These are phyloP conservation scores for Oxytropis ochrocephala DNA, from an alignment of 306 rosid species.

Conservation along the genomic window DNA sequence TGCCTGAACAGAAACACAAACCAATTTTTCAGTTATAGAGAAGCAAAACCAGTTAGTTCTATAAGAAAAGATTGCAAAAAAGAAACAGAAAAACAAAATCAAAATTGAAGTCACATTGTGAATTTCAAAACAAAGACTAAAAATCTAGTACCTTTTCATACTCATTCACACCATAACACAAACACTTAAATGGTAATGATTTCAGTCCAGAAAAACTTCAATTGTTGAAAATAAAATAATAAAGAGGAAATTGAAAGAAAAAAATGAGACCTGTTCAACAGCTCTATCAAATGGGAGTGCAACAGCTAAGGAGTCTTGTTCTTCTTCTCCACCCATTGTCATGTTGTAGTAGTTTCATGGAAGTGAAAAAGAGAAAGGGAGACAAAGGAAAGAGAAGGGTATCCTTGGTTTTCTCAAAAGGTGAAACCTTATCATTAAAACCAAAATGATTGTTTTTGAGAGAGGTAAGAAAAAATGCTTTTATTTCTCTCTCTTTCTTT, in stretches of 20 bases:
- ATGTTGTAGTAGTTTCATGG: constrained; percentile 36
- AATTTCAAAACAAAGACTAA: not conserved
- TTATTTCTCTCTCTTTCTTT: not conserved
- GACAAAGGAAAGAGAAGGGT: constrained; percentile 24
- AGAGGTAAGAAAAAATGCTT: constrained; percentile 14
- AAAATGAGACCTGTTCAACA: constrained; percentile 57
- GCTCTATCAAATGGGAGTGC: constrained; percentile 65
- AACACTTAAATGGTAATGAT: no score
- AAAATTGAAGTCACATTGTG: not conserved
- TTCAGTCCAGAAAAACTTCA: no score
- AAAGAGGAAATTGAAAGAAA: not conserved
- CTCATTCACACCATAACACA: no score
- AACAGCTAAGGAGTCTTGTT: constrained; percentile 41
- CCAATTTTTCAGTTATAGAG: constrained; percentile 2
- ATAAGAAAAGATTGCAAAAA: constrained; percentile 7
- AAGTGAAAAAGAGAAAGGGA: constrained; percentile 22
- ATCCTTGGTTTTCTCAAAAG: constrained; percentile 25
- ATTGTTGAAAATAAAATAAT: not conserved
- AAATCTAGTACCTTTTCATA: no score
- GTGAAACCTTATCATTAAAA: constrained; percentile 31
- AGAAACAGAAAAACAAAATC: constrained; percentile 3
- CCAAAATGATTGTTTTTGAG: constrained; percentile 32
- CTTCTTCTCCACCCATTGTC: constrained; percentile 50
- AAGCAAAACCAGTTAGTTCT: not conserved
- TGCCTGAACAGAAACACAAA: constrained; percentile 46